Percentiles rank a stretch among this genome's conserved stretches.
Conservation (phyloP, 1,284 basidiomycete species). For the Ustilago loliicola region DNA sequence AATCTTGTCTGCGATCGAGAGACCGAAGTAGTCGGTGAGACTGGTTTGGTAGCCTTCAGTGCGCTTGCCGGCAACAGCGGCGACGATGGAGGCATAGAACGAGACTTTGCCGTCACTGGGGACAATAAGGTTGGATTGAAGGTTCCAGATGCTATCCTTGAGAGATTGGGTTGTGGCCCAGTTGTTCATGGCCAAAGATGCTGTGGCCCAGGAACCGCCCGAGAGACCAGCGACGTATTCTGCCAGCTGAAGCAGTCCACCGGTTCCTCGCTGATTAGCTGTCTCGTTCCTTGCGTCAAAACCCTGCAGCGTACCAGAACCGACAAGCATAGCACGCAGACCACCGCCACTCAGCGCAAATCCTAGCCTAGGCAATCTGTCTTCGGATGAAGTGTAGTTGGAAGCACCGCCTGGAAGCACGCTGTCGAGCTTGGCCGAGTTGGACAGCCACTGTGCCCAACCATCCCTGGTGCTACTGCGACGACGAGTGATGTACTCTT, state of each 20-base stretch:
- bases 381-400: slow-evolving; percentile 52
- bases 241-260: slow-evolving; percentile 66
- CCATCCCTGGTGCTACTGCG: slow-evolving; percentile 21
- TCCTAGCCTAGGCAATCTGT: slow-evolving; percentile 69
- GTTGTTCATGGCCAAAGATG: slow-evolving; percentile 61
- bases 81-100: slow-evolving; percentile 71
- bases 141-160: slow-evolving; percentile 70
- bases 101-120: slow-evolving; percentile 70
- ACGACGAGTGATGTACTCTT: slow-evolving; percentile 56
- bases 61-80: slow-evolving; percentile 59
- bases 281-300: slow-evolving; percentile 66
- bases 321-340: slow-evolving; percentile 72
- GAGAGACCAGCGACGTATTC: slow-evolving; percentile 66
- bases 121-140: slow-evolving; percentile 72
- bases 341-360: slow-evolving; percentile 73
- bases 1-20: slow-evolving; percentile 63
- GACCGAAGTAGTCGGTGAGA: slow-evolving; percentile 68
- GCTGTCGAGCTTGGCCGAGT: slow-evolving; percentile 43
- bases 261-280: slow-evolving; percentile 60
- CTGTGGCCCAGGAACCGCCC: slow-evolving; percentile 67
- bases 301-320: slow-evolving; percentile 57
- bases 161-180: slow-evolving; percentile 63
- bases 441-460: slow-evolving; percentile 60
- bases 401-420: slow-evolving; percentile 55
- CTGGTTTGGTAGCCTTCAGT: slow-evolving; percentile 49